Percentiles rank a stretch among this genome's conserved stretches.
These are phyloP conservation scores for Paragyromitra xinjiangensis DNA, from an alignment of 495 filamentous ascomycete species.

Conservation along the genomic window DNA sequence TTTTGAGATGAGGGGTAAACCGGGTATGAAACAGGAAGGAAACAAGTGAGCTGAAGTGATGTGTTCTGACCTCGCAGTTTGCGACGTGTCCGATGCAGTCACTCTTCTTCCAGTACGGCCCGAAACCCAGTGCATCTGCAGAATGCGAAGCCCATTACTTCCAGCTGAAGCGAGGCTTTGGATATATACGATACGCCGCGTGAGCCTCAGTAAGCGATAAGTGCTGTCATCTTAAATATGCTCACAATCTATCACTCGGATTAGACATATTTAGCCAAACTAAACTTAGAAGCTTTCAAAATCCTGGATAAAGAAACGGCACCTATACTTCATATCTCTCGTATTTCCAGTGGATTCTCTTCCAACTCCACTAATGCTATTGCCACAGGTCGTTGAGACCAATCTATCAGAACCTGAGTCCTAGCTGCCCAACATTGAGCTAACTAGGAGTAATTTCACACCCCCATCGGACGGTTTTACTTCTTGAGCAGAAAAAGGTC, in stretches of 20 bases:
- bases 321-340: background rate
- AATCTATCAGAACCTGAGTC: background rate
- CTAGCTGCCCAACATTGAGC: background rate
- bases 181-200: constrained; percentile 30
- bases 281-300: constrained; percentile 6
- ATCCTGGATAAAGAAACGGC: constrained; percentile 11
- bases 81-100: constrained; percentile 46
- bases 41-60: constrained; percentile 42
- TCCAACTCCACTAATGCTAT: background rate
- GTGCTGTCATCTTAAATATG: constrained; percentile 14
- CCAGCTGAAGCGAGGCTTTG: constrained; percentile 25
- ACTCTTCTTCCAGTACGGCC: constrained; percentile 36
- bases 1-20: constrained; percentile 50
- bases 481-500: background rate
- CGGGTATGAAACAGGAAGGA: constrained; percentile 50
- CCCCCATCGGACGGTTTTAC: background rate
- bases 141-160: constrained; percentile 22
- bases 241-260: constrained; percentile 24
- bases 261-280: background rate
- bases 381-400: background rate
- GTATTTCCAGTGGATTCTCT: background rate
- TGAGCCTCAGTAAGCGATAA: constrained; percentile 36
- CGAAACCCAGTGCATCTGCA: constrained; percentile 36
- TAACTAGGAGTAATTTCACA: background rate
- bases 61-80: constrained; percentile 40